Evolutionary conservation across 495 filamentous ascomycete species (phyloP), one percentile per base, ranked within the genome.

Genomic region (Platismatia glauca): DNA sequence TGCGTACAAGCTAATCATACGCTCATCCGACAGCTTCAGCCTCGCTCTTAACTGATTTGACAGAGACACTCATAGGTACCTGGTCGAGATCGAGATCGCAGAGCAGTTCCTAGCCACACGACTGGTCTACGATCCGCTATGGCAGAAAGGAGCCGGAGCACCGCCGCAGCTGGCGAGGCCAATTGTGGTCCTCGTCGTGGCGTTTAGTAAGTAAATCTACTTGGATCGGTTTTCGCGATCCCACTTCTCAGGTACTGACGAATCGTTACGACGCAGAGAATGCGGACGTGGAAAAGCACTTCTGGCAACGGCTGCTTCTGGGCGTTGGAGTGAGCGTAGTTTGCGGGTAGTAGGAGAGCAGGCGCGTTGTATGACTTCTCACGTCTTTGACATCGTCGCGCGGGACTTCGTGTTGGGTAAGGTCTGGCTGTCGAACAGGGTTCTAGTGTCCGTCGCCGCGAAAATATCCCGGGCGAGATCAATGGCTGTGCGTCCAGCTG

Each of bases 221-320:
- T 57, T 90, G 87, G 87, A 83, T 86, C 61, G 86, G 89, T 67
- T 88, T 87, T 67, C 86, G 84, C 50, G 71, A 72, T 29, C 78
- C 78, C 34, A 77, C 78, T 66, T 86, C 87, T 63, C 86, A 89
- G 66, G 81, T 86, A 50, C 77, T 85, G 48, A 84, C 63, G 18
- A 20, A 52, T 31, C 57, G 52, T 16, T 65, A 53, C 24, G 67
- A 72, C 24, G 59, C 68, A 52, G 57, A 71, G 63, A 55, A 73
- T 67, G 72, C 73, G 50, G 79, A 20, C 18, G 27, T 78, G 64
- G 77, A 77, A 48, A 82, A 81, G 52, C 55, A 66, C 29, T 89
- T 90, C 76, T 90, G 87, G 71, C 86, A 88, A 72, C 87, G 89
- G 71, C 73, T 90, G 33, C 75, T 90, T 13, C 76, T 90, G 50